Evolutionary conservation across 495 filamentous ascomycete species (phyloP), one percentile per base, ranked within the genome.

Genomic region (Lasiosphaeria hispida): DNA sequence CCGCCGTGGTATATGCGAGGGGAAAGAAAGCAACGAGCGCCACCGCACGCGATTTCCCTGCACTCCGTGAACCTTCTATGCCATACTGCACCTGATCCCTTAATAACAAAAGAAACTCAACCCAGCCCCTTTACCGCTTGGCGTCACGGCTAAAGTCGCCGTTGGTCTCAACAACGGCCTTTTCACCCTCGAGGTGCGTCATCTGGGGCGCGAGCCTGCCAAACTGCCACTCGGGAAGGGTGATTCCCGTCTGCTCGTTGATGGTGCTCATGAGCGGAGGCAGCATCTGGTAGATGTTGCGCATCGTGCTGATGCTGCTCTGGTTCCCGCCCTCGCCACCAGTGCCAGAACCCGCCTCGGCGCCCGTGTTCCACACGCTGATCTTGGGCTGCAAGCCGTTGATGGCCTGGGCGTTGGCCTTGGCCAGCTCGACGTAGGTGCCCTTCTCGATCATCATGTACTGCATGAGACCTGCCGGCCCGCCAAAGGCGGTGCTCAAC

Each of bases 341-440:
- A 23, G 62, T 58, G 35, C 48, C 57, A 33, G 61, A 64, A 17
- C 73, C 72, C 10, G 65, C 70, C 52, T 77, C 74, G 48, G 71
- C 70, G 17, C 87, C 88, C 35, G 90, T 92, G 70, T 92, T 92
- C 90, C 90, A 94, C 9, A 91, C 81, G 48, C 83, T 90, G 72
- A 94, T 94, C 84, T 92, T 94, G 53, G 90, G 90, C 64, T 90
- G 82, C 62, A 94, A 73, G 48, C 90, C 90, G 43, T 85, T 76
- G 70, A 94, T 81, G 18, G 89, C 90, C 39, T 75, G 62, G 18
- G 86, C 90, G 62, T 89, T 89, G 42, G 84, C 84, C 60, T 85
- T 82, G 53, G 86, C 86, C 43, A 89, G 79, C 60, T 83, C 74
- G 48, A 82, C 75, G 60, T 86, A 87, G 1, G 82, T 82, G 61